phyloP scores from a whole-genome alignment of 257 asterid species.

The Ilex asprella region DNA sequence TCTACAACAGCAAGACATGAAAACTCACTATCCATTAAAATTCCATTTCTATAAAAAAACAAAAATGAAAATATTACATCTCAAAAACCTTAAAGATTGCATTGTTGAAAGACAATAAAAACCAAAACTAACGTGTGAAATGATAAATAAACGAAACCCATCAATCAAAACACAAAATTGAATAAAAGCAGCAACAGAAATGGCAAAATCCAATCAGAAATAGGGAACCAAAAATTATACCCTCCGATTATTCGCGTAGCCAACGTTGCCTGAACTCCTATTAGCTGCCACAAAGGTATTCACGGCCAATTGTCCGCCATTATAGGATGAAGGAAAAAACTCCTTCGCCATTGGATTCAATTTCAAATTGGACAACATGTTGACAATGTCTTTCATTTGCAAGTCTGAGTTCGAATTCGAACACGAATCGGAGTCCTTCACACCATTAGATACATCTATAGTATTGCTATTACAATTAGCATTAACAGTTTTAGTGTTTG shows the following conservation, averaged over 20 bases:
- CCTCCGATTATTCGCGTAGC: conserved; percentile 51
- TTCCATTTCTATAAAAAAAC: background rate
- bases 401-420: conserved; percentile 45
- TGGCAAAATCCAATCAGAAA: background rate
- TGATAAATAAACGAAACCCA: background rate
- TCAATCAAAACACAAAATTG: background rate
- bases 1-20: background rate
- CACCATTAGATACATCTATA: conserved; percentile 27
- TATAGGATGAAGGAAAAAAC: conserved; percentile 69
- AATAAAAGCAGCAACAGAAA: background rate
- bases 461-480: conserved; percentile 29
- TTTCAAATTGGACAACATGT: conserved; percentile 69
- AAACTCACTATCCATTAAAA: background rate
- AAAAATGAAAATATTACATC: no score
- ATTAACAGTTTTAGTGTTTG: conserved; percentile 20
- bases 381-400: conserved; percentile 63
- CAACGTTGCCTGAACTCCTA: conserved; percentile 45
- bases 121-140: background rate
- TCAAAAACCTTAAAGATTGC: background rate
- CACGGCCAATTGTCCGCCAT: conserved; percentile 43
- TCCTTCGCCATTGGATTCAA: conserved; percentile 90
- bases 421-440: conserved; percentile 42
- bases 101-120: background rate
- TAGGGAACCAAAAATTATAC: conserved; percentile 28
- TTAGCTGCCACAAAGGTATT: conserved; percentile 37